Base-by-base conservation (phyloP, 805 yeast genomes). In the Wickerhamomyces pijperi region DNA sequence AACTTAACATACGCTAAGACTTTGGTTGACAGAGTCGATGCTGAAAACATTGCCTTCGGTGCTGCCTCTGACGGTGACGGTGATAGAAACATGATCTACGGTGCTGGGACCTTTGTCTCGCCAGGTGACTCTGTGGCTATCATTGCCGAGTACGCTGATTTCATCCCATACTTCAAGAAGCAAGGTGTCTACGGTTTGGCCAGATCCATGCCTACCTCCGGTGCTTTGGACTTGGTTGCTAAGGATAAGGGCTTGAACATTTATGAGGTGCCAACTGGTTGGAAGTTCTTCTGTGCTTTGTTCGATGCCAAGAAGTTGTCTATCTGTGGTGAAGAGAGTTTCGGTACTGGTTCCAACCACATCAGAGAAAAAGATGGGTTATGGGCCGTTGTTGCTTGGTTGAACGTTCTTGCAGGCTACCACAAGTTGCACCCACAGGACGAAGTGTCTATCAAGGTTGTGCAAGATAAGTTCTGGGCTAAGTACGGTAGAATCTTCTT, bases 41-140 rank as follows among this genome's bases (percentile, higher is more conserved):
- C 61, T 17, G 82, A 82, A 42, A 64, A 76, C 42, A 83, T 88
- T 48, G 83, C 90, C 7, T 90, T 90, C 58, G 98, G 98, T 46
- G 97, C 97, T 31, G 97, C 97, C 8, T 82, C 95, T n/a, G 98
- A 86, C 58, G 98, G 98, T 61, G 98, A 90, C 53, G 98, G 98
- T 60, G 98, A 90, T 59, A 78, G 98, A 65, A 90, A 90, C 61
- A 90, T 90, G 98, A 90, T 90, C 54, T 92, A 92, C 60, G 98
- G 98, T 43, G 86, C 85, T 32, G 82, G 82, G 36, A 74, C 97
- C 2, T 90, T 90, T 61, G 97, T 90, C 13, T 87, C 97, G 2
- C 98, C 98, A 8, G 97, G 98, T 58, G 98, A 90, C 61, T 83
- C 95, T 4, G 97, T 90, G 28, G 97, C 98, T 34, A 90, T 90